These are phyloP conservation scores for Alternaria incomplexa DNA, from an alignment of 2,329 filamentous ascomycete species.

Conservation along the genomic window DNA sequence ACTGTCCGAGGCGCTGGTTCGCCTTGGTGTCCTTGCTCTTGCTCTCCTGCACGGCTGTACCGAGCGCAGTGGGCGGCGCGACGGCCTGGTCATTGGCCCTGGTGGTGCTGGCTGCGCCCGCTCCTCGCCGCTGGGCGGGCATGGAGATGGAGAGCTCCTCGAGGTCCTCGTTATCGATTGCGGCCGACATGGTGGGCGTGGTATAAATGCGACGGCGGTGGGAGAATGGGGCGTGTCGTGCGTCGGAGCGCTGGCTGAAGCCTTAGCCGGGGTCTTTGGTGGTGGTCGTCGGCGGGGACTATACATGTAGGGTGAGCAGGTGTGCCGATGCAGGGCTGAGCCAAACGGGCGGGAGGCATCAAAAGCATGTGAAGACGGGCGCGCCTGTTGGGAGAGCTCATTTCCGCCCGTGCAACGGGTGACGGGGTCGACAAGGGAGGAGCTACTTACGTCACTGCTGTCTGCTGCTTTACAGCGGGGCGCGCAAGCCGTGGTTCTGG, in stretches of 20 bases:
- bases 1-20: conserved; percentile 88
- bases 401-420: not conserved
- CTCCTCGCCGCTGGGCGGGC: conserved; percentile 64
- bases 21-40: conserved; percentile 63
- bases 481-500: conserved; percentile 15
- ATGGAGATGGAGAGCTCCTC: conserved; percentile 73
- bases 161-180: conserved; percentile 77
- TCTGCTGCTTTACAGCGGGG: conserved; percentile 8
- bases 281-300: conserved; percentile 5
- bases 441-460: conserved; percentile 15
- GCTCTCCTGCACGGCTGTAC: conserved; percentile 42
- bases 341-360: not conserved
- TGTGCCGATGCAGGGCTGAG: conserved; percentile 10
- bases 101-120: conserved; percentile 33
- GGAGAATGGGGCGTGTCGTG: not conserved
- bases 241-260: conserved; percentile 3
- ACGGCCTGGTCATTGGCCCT: conserved; percentile 44
- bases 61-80: conserved; percentile 31
- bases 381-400: conserved; percentile 1
- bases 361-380: conserved; percentile 4
- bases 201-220: not conserved
- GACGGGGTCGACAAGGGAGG: not conserved
- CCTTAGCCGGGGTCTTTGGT: not conserved
- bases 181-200: conserved; percentile 44
- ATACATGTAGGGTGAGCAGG: conserved; percentile 9